Conservation (phyloP, 352 stramenopile species). For the Pythium brachiatum region DNA sequence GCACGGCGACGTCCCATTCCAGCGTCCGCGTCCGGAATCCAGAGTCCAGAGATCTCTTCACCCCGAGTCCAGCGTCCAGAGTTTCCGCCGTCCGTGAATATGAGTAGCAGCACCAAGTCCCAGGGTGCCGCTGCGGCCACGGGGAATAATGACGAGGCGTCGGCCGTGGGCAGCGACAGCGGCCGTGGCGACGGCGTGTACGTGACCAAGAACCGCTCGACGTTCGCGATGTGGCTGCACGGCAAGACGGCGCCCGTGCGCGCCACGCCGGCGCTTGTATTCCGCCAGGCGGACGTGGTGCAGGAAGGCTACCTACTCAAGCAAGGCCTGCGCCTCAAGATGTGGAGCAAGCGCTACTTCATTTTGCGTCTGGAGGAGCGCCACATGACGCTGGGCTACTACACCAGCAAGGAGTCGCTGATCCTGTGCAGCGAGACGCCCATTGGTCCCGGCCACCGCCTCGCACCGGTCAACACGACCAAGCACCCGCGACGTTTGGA, state of each 20-base stretch:
- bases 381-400: slow-evolving; percentile 87
- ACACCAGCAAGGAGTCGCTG: slow-evolving; percentile 81
- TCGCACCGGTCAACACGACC: slow-evolving; percentile 38
- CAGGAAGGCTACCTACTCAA: slow-evolving; percentile 86
- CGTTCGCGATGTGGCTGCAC: slow-evolving; percentile 84
- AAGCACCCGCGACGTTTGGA: slow-evolving; percentile 70
- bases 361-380: slow-evolving; percentile 84
- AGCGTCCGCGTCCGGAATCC: neutral
- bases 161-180: slow-evolving; percentile 15
- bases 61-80: neutral
- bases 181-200: slow-evolving; percentile 64
- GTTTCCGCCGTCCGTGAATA: neutral
- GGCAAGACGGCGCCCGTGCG: slow-evolving; percentile 62
- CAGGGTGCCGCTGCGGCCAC: neutral
- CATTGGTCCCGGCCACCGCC: slow-evolving; percentile 67
- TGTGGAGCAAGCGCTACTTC: slow-evolving; percentile 85
- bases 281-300: slow-evolving; percentile 81
- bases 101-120: slow-evolving; percentile 25
- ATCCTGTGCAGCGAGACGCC: slow-evolving; percentile 79
- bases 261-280: slow-evolving; percentile 53
- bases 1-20: too few species aligned
- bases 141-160: slow-evolving; percentile 9
- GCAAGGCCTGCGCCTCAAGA: slow-evolving; percentile 73
- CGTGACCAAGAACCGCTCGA: slow-evolving; percentile 82
- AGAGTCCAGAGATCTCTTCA: neutral